Base-by-base conservation (phyloP, 345 rosid genomes). In the Bruguiera parviflora region DNA sequence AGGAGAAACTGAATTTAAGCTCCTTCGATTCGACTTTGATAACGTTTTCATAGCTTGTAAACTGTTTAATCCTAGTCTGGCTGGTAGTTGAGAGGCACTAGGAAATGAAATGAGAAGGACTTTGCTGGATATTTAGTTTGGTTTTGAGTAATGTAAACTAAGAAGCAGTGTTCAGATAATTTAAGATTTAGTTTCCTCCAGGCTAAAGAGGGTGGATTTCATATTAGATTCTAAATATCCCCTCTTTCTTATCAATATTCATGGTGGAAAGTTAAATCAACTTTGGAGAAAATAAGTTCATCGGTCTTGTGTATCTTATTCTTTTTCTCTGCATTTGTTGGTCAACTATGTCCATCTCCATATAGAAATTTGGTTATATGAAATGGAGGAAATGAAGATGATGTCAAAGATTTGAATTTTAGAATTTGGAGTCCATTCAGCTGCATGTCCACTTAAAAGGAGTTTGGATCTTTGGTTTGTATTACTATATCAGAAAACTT, bases 81-180 rank as follows among this genome's bases (percentile, higher is more conserved):
- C 75, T 61, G 63, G 68, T 62, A 68, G 66, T 59, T 49, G 63
- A 63, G 65, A 33, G 37, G 10, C 7, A 33, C 10, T 33, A 7
- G 37, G 37, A 33, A 33, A 33, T 33, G 37, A 8, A 33, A 33
- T 33, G 37, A 8, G 37, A 33, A 33, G 37, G 37, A 8, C 47
- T 39, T 5, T 9, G 15, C 47, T 46, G 61, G 84, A 78, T 80
- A 72, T 62, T 64, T 62, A 21, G 43, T 55, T 70, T 58, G 53
- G 64, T 68, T 58, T 67, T 27, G 25, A 37, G 37, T 59, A 32
- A 31, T 39, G 1, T 47, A 29, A 49, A 22, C 58, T 65, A 39
- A 65, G 55, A 49, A 64, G 9, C 10, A 25, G 19, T 9, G 21
- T 25, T 25, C 6, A 18, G 11, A 22, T 25, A 25, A 18, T 47